phyloP scores from a whole-genome alignment of 768 basidiomycete species.

The Kwoniella shandongensis region DNA sequence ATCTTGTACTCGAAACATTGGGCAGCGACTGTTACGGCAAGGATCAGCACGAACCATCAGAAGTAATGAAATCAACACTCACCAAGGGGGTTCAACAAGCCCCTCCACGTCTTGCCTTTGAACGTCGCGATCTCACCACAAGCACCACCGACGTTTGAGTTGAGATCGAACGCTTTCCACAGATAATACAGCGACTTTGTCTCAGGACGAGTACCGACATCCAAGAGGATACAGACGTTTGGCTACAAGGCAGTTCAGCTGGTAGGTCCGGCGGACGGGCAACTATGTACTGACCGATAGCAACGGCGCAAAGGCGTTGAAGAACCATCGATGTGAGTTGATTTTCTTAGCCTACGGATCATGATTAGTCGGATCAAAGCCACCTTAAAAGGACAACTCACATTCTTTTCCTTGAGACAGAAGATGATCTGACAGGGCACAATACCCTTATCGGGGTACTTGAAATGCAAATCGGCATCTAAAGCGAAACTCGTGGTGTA shows the following conservation, averaged over 20 bases:
- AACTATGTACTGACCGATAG: conserved; percentile 66
- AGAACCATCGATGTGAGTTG: conserved; percentile 95
- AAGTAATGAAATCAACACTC: conserved; percentile 6
- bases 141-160: conserved; percentile 79
- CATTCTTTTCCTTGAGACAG: conserved; percentile 70
- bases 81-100: conserved; percentile 73
- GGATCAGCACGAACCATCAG: conserved; percentile 1
- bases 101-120: conserved; percentile 84
- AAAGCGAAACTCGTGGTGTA: conserved; percentile 55
- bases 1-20: conserved; percentile 94
- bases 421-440: conserved; percentile 88
- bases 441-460: conserved; percentile 67
- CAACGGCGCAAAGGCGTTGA: conserved; percentile 84
- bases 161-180: conserved; percentile 83
- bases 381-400: conserved; percentile 7
- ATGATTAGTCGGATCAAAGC: conserved; percentile 1
- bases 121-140: conserved; percentile 92
- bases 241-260: conserved; percentile 59
- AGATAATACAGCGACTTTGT: conserved; percentile 86
- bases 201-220: conserved; percentile 88
- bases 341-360: conserved; percentile 74
- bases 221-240: conserved; percentile 85
- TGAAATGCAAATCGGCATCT: conserved; percentile 51
- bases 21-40: conserved; percentile 62
- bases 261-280: too few relatives aligned